Base-by-base conservation (phyloP, 331 rosid genomes). In the Acacia pycnantha region DNA sequence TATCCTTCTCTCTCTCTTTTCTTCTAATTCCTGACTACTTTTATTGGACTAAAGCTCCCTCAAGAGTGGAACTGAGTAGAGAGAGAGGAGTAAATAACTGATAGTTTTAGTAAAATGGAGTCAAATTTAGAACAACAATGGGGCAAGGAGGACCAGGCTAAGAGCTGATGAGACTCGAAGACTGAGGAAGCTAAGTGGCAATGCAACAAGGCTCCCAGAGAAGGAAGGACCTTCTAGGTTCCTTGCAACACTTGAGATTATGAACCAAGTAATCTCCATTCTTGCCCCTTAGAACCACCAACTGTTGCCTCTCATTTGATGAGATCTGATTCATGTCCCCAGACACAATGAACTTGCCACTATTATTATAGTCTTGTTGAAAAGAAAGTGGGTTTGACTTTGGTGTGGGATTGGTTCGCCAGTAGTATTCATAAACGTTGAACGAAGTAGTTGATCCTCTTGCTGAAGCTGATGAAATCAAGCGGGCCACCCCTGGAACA, bases 191-290 rank as follows among this genome's bases (percentile, higher is more conserved):
- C 54, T 48, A 48, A 73, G 98, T 91, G 88, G 98, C 98, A 86
- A 96, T 90, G 97, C 99, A 96, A 75, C 82, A 79, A 3, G 95
- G 97, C 84, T 96, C 92, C 97, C 91, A 86, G 59, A 90, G 85
- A 1, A 91, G 93, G 40, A 91, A 84, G 8, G 98, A 83, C 86
- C 92, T 91, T 91, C 92, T 88, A 43, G 93, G 84, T 11, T 92
- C 86, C 85, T 92, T 92, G 92, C 93, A 93, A 61, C 84, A 81
- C 62, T 92, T 91, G 65, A 82, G 76, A 83, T 74, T 86, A 19
- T 89, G 84, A 61, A 74, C 84, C 79, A 84, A 75, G 54, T 76
- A 82, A 26, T 87, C 92, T 13, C 82, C 91, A 64, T 83, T 89
- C 76, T 87, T 84, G 19, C 88, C 91, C 86, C 87, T 89, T 76